Evolutionary conservation across 441 rosid genomes (phyloP).

Genomic region (Isatis lusitanica): DNA sequence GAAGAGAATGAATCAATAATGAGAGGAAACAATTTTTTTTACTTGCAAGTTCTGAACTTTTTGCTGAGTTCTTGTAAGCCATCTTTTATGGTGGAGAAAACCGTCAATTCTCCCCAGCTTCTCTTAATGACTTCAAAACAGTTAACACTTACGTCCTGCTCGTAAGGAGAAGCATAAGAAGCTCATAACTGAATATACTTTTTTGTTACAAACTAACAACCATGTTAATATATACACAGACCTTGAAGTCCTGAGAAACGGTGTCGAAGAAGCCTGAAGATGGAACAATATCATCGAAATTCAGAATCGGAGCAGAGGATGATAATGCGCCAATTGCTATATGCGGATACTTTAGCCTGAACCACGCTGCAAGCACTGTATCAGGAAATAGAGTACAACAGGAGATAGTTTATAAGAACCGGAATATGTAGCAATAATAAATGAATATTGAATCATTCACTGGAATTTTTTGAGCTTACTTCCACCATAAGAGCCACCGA

Average conservation of each 20-base stretch:
- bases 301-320: constrained; percentile 70
- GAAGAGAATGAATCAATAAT: background rate
- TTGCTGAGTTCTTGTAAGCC: constrained; percentile 60
- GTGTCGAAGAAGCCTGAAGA: constrained; percentile 71
- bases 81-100: constrained; percentile 41
- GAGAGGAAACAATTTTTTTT: constrained; percentile 12
- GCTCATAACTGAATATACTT: background rate
- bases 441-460: background rate
- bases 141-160: constrained; percentile 61
- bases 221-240: constrained; percentile 6
- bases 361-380: constrained; percentile 81
- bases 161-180: background rate
- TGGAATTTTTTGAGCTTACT: constrained; percentile 35
- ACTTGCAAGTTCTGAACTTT: constrained; percentile 65
- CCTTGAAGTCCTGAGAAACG: constrained; percentile 67
- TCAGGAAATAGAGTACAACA: constrained; percentile 12
- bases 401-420: background rate
- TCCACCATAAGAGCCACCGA: constrained; percentile 86
- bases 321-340: constrained; percentile 71
- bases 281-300: constrained; percentile 64
- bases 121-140: constrained; percentile 64
- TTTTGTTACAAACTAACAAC: background rate
- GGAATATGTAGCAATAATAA: background rate
- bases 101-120: constrained; percentile 59
- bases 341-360: constrained; percentile 74